Evolutionary conservation across 2,329 filamentous ascomycete species (phyloP).

Genomic region (Rhynchosporium agropyri): DNA sequence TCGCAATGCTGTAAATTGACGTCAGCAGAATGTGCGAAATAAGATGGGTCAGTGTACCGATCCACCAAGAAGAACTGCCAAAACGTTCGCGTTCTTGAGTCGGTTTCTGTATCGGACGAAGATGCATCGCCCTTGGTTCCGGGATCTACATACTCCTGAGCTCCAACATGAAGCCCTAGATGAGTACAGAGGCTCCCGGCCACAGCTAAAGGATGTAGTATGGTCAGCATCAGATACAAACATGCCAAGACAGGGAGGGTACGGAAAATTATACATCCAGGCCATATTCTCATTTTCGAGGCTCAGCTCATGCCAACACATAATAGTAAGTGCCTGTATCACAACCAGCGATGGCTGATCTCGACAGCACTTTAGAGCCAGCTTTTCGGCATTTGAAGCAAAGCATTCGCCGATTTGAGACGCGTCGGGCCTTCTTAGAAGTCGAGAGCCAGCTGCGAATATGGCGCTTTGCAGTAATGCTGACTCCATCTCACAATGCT

Average conservation of each 20-base stretch:
- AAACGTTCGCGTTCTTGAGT: not conserved
- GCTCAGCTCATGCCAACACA: conserved; percentile 15
- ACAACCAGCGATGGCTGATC: conserved; percentile 6
- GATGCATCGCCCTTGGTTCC: not conserved
- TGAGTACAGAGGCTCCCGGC: not conserved
- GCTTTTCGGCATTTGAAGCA: conserved; percentile 3
- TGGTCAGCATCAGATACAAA: not conserved
- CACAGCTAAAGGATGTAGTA: not conserved
- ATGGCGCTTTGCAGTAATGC: not conserved
- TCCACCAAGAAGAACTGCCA: not conserved
- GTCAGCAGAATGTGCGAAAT: not conserved
- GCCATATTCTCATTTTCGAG: conserved; percentile 14
- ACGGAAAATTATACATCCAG: conserved; percentile 17
- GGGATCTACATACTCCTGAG: not conserved
- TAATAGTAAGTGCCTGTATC: conserved; percentile 14
- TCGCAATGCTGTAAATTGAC: not conserved
- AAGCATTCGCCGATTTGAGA: conserved; percentile 3
- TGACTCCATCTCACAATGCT: not conserved
- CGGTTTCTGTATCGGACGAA: not conserved
- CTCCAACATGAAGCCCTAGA: not conserved
- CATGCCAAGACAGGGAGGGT: not conserved
- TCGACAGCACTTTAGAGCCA: conserved; percentile 8
- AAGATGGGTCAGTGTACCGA: not conserved
- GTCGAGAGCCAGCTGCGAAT: not conserved
- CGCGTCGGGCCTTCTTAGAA: not conserved